Conservation (phyloP, 352 stramenopile species). For the Phytophthora citricola region DNA sequence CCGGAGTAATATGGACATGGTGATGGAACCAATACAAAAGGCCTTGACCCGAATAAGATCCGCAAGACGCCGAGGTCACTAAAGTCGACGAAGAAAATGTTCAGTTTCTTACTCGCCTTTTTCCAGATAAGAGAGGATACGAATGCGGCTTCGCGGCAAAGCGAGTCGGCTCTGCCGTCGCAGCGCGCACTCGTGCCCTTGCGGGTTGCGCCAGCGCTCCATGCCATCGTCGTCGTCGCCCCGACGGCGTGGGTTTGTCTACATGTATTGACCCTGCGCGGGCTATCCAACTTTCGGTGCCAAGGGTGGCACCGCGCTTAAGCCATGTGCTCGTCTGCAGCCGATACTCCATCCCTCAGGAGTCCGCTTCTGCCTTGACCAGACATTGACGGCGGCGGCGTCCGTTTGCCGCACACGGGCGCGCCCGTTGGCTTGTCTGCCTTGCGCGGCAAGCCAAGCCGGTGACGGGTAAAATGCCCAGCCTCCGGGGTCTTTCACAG, state of each 20-base stretch:
- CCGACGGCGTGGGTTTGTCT: background rate
- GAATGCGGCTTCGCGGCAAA: conserved; percentile 1
- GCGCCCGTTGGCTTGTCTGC: conserved; percentile 40
- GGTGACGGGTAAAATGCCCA: conserved; percentile 5
- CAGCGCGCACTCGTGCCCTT: background rate
- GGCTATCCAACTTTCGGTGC: conserved; percentile 28
- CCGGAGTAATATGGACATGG: conserved; percentile 1
- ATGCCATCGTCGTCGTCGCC: conserved; percentile 5
- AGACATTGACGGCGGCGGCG: conserved; percentile 5
- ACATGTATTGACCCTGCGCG: background rate
- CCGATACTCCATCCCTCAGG: conserved; percentile 29
- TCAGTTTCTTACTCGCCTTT: conserved; percentile 36
- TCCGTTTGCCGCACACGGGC: conserved; percentile 28
- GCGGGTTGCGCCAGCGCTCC: conserved; percentile 1
- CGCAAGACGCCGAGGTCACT: conserved; percentile 11
- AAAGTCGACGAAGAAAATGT: conserved; percentile 34
- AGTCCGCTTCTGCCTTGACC: conserved; percentile 36
- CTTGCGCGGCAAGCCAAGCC: background rate
- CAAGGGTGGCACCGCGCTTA: conserved; percentile 26
- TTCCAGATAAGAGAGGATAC: conserved; percentile 8
- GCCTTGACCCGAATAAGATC: conserved; percentile 39
- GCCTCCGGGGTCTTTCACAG: background rate
- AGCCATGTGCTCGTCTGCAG: conserved; percentile 35
- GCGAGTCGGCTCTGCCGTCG: conserved; percentile 8
- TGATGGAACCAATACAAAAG: conserved; percentile 5